Evolutionary conservation across 257 asterid species (phyloP).

Genomic region (Solanum virginianum): DNA sequence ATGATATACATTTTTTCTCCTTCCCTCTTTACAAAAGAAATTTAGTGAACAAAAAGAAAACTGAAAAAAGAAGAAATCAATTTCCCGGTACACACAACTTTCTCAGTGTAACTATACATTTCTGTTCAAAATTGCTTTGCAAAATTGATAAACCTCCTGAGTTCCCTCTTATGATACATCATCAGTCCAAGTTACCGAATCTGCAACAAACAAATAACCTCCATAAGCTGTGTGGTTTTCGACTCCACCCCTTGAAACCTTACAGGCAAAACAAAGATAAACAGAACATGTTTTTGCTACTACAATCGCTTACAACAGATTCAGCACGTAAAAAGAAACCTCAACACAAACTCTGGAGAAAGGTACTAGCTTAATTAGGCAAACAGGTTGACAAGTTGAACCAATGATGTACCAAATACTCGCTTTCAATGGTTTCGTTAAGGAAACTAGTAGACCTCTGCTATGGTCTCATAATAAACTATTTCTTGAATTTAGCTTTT

Average conservation of each 20-base stretch:
- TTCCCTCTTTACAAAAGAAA: not conserved
- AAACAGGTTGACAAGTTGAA: not conserved
- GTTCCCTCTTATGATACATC: not conserved
- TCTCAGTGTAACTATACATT: constrained; percentile 1
- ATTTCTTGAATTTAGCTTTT: not conserved
- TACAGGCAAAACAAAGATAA: not conserved
- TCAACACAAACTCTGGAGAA: not conserved
- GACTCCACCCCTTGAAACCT: not conserved
- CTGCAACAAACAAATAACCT: not conserved
- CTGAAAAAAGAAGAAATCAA: not conserved
- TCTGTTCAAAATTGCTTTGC: not conserved
- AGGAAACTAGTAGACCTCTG: not conserved
- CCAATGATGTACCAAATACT: not conserved
- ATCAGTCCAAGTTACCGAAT: not conserved
- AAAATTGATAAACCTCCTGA: not conserved
- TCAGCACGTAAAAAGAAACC: not conserved
- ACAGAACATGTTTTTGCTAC: not conserved
- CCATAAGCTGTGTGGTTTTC: not conserved
- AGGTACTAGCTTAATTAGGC: not conserved
- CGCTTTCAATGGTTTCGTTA: not conserved
- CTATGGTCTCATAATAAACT: not conserved
- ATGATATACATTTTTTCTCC: not conserved
- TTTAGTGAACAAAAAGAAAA: not conserved
- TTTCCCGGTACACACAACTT: not conserved
- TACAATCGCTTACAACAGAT: not conserved